These are phyloP conservation scores for Emiliania huxleyi DNA, from an alignment of 78 protist species.

Conservation along the genomic window DNA sequence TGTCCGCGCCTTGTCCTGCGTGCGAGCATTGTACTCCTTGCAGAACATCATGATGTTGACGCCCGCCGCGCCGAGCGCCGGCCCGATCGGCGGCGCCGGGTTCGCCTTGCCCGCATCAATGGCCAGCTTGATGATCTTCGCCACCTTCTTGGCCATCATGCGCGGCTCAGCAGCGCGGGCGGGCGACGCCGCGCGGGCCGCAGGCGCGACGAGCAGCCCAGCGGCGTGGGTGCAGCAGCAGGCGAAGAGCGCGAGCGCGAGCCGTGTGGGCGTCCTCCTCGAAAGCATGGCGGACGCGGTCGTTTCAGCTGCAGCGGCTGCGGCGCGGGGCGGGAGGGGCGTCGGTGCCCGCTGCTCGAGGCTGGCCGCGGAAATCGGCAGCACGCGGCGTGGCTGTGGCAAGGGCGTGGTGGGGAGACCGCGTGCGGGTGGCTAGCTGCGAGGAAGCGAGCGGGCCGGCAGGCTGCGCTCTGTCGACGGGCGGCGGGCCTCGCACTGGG, in stretches of 20 bases:
- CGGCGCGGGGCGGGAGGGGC: no score
- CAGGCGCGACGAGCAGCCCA: background rate
- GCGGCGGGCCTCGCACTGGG: no score
- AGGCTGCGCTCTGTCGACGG: no score
- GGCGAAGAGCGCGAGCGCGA: background rate
- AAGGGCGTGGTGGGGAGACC: no score
- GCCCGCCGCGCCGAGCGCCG: slow-evolving; percentile 66
- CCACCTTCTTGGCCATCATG: background rate
- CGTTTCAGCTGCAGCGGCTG: no score
- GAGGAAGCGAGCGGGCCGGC: no score
- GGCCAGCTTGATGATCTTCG: slow-evolving; percentile 19
- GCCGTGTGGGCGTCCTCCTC: background rate
- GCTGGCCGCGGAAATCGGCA: no score
- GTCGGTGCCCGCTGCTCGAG: no score
- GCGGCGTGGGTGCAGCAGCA: background rate
- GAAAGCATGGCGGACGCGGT: background rate
- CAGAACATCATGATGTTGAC: slow-evolving; percentile 58
- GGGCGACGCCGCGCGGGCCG: background rate
- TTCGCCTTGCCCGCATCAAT: slow-evolving; percentile 59
- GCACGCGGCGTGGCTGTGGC: no score
- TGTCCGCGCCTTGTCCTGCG: background rate
- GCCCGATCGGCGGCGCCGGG: slow-evolving; percentile 70
- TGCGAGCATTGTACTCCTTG: slow-evolving; percentile 60
- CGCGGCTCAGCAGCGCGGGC: background rate
- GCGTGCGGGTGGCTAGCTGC: no score